These are phyloP conservation scores for Rhizopus microsporus DNA, from an alignment of 371 early-diverging fungal genomes.

Conservation along the genomic window DNA sequence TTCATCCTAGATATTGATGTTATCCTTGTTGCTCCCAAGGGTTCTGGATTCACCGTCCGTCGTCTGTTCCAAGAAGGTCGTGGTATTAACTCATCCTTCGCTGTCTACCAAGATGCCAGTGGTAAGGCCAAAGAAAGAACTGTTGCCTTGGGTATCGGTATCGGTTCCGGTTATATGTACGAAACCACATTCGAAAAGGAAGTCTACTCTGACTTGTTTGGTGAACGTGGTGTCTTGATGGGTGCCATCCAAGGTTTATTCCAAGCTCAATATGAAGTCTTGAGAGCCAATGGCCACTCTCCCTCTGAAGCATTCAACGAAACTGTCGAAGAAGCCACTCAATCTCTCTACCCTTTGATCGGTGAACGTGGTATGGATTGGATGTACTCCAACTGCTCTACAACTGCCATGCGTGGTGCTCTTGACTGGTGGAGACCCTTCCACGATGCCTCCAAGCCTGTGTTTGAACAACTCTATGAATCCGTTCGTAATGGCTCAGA, in stretches of 20 bases:
- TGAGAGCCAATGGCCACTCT: slow-evolving; percentile 91
- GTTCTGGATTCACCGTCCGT: slow-evolving; percentile 95
- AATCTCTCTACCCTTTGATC: slow-evolving; percentile 95
- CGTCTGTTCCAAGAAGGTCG: slow-evolving; percentile 95
- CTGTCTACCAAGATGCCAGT: slow-evolving; percentile 92
- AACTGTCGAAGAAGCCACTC: slow-evolving; percentile 98
- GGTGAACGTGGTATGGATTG: slow-evolving; percentile 98
- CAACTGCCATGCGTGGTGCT: slow-evolving; percentile 95
- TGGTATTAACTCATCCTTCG: slow-evolving; percentile 97
- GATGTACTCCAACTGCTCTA: slow-evolving; percentile 96
- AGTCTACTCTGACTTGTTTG: slow-evolving; percentile 95
- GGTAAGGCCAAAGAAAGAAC: slow-evolving; percentile 94
- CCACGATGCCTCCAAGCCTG: slow-evolving; percentile 91
- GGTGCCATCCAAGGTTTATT: slow-evolving; percentile 97
- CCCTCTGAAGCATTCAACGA: slow-evolving; percentile 99
- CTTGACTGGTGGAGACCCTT: slow-evolving; percentile 97
- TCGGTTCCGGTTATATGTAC: slow-evolving; percentile 96
- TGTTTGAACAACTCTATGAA: slow-evolving; percentile 90
- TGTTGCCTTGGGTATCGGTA: slow-evolving; percentile 90
- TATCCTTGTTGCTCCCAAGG: slow-evolving; percentile 95
- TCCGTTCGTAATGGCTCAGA: slow-evolving; percentile 89
- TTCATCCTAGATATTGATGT: slow-evolving; percentile 83
- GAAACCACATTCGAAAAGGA: slow-evolving; percentile 97
- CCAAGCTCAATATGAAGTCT: slow-evolving; percentile 96
- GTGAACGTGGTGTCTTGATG: slow-evolving; percentile 98